Evolutionary conservation across 306 rosid species (phyloP).

Genomic region (Vachellia collinsii): DNA sequence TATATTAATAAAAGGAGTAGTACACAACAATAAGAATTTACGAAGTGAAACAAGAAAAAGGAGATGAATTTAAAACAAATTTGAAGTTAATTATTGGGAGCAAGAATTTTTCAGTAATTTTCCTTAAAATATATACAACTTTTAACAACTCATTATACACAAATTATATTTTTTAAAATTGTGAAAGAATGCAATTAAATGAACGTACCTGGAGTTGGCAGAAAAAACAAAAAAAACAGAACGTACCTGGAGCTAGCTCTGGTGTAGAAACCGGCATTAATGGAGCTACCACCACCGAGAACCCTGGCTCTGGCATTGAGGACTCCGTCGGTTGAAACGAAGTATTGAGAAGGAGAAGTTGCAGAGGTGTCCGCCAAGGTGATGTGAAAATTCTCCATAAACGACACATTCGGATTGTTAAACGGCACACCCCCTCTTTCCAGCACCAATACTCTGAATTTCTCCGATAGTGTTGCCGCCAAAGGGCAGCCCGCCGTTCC

Average conservation of each 20-base stretch:
- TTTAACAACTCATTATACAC: too few species aligned
- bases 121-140: too few species aligned
- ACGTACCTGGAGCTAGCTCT: conserved; percentile 79
- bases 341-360: conserved; percentile 76
- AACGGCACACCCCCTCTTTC: conserved; percentile 95
- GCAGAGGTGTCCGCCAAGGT: conserved; percentile 76
- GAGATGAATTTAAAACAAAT: too few species aligned
- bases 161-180: too few species aligned
- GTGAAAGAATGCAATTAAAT: background rate
- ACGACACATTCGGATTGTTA: conserved; percentile 74
- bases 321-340: conserved; percentile 85
- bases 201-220: conserved; percentile 73
- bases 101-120: too few species aligned
- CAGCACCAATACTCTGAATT: conserved; percentile 67
- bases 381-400: conserved; percentile 72
- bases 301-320: conserved; percentile 77
- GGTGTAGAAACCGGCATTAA: conserved; percentile 97
- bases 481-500: conserved; percentile 96
- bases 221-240: too few species aligned
- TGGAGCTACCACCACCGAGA: conserved; percentile 78
- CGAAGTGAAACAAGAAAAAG: too few species aligned
- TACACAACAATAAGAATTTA: too few species aligned
- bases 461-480: conserved; percentile 86
- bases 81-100: too few species aligned
- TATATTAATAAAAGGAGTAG: too few species aligned